Conservation (phyloP, 805 yeast genomes). For the Schwanniomyces pseudopolymorphus region DNA sequence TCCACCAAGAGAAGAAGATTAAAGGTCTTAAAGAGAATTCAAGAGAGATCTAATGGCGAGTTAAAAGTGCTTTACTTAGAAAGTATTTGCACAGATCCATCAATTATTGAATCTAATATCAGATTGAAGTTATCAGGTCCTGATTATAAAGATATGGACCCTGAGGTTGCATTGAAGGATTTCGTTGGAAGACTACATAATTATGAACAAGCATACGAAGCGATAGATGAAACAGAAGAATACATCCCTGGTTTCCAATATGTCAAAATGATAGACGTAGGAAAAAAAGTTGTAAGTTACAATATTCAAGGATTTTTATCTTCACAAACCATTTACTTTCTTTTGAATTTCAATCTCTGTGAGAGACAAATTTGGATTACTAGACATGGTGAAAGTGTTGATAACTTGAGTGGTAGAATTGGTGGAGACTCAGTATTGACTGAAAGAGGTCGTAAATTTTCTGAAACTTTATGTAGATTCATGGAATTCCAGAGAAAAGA, state of each 20-base stretch:
- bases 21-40: constrained; percentile 56
- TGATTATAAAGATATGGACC: constrained; percentile 85
- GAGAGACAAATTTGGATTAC: constrained; percentile 94
- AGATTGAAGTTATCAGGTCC: constrained; percentile 88
- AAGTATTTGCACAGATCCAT: constrained; percentile 79
- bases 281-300: constrained; percentile 88
- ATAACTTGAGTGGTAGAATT: constrained; percentile 79
- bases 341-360: constrained; percentile 82
- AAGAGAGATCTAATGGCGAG: constrained; percentile 54
- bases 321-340: constrained; percentile 88
- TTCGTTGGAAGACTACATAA: constrained; percentile 78
- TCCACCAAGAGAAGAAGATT: constrained; percentile 66
- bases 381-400: constrained; percentile 90
- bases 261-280: constrained; percentile 94
- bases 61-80: constrained; percentile 83
- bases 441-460: constrained; percentile 71
- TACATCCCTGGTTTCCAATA: constrained; percentile 71
- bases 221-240: constrained; percentile 81
- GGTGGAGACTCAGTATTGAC: constrained; percentile 92
- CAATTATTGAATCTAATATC: constrained; percentile 79
- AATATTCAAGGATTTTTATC: constrained; percentile 86
- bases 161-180: constrained; percentile 73
- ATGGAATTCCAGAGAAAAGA: constrained; percentile 67
- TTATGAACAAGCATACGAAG: constrained; percentile 87
- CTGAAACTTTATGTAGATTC: constrained; percentile 71